phyloP scores from a whole-genome alignment of 768 basidiomycete species.

The Kwoniella sp. region DNA sequence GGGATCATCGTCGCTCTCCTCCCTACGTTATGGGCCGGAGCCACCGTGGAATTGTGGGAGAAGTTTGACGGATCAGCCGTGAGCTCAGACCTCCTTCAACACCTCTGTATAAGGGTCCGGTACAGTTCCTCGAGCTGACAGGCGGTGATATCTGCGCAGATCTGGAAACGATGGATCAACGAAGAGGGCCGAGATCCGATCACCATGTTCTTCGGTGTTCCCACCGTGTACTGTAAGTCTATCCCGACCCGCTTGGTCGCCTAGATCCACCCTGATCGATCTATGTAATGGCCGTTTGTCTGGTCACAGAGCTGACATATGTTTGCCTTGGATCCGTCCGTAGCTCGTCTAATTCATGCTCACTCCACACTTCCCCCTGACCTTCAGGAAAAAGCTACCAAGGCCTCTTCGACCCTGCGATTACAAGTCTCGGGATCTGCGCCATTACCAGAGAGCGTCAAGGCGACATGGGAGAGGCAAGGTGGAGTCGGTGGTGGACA shows the following conservation, averaged over 20 bases:
- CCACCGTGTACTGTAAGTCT: constrained; percentile 45
- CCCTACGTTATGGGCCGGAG: constrained; percentile 47
- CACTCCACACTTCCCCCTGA: constrained; percentile 25
- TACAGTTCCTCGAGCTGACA: no score
- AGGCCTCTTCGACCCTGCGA: constrained; percentile 36
- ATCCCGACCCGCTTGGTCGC: no score
- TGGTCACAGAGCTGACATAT: no score
- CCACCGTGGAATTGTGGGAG: constrained; percentile 47
- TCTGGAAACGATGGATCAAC: constrained; percentile 48
- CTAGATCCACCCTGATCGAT: background rate
- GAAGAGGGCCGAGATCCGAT: constrained; percentile 32
- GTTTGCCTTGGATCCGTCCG: no score
- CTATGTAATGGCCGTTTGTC: no score
- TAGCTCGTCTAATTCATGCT: constrained; percentile 36
- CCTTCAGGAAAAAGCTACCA: constrained; percentile 31
- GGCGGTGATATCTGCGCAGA: constrained; percentile 16
- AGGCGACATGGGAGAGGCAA: constrained; percentile 40
- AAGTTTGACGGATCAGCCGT: constrained; percentile 42
- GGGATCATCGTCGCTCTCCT: constrained; percentile 49
- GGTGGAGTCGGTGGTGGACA: constrained; percentile 44
- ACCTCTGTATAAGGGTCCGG: no score
- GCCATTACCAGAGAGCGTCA: constrained; percentile 46
- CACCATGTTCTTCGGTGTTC: constrained; percentile 51
- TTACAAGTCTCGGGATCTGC: constrained; percentile 50
- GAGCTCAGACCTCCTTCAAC: constrained; percentile 4